Conservation (phyloP, 1,284 basidiomycete genomes). For the Bondarzewia mesenterica region DNA sequence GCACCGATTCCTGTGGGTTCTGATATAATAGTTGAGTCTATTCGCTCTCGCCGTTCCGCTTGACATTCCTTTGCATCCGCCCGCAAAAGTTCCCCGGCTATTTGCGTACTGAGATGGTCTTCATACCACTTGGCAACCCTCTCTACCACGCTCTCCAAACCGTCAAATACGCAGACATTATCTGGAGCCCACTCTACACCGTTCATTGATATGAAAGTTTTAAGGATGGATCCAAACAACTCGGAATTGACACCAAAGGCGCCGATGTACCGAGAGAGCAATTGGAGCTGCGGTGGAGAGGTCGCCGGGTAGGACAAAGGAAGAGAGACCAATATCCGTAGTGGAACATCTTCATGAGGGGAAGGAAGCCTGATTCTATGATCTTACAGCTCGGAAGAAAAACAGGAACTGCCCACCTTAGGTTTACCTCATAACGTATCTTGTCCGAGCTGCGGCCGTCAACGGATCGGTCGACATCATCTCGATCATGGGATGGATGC, state of each 20-base stretch:
- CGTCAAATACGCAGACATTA: slow-evolving; percentile 82
- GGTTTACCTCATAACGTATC: slow-evolving; percentile 59
- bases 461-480: no score
- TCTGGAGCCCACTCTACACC: slow-evolving; percentile 72
- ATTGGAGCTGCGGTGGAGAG: slow-evolving; percentile 74
- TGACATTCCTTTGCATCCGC: slow-evolving; percentile 37
- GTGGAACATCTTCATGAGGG: slow-evolving; percentile 47
- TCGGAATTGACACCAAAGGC: slow-evolving; percentile 63
- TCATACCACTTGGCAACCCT: slow-evolving; percentile 66
- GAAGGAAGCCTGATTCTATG: slow-evolving; percentile 38
- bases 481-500: slow-evolving; percentile 28
- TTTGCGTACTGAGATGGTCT: slow-evolving; percentile 48
- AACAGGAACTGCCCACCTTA: slow-evolving; percentile 30
- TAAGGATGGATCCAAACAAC: slow-evolving; percentile 72
- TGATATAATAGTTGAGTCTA: neutral
- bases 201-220: slow-evolving; percentile 73
- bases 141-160: slow-evolving; percentile 71
- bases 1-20: neutral
- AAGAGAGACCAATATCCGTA: slow-evolving; percentile 69
- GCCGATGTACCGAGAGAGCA: slow-evolving; percentile 82
- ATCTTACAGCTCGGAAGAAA: slow-evolving; percentile 15
- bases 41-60: neutral
- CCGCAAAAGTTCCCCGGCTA: slow-evolving; percentile 47
- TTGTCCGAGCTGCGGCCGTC: slow-evolving; percentile 24
- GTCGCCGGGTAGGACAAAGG: slow-evolving; percentile 64